These are phyloP conservation scores for Collybiopsis confluens DNA, from an alignment of 768 basidiomycete species.

Conservation along the genomic window DNA sequence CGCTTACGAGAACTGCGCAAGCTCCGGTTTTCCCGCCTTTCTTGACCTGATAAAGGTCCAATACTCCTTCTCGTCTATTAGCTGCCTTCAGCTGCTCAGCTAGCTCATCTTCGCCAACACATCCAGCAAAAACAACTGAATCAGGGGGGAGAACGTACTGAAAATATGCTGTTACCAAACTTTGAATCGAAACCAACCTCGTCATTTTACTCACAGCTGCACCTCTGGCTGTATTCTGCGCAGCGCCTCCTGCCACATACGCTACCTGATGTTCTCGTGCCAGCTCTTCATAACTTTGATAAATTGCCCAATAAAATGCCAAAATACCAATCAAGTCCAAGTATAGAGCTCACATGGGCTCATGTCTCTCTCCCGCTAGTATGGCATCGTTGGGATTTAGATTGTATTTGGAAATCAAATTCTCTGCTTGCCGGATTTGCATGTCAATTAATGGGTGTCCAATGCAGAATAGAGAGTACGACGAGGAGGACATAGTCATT, in stretches of 20 bases:
- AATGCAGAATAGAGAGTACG: constrained; percentile 55
- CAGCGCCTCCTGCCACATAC: constrained; percentile 76
- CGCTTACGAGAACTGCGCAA: constrained; percentile 73
- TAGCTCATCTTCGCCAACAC: constrained; percentile 67
- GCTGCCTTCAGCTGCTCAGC: constrained; percentile 61
- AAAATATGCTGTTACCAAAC: neutral
- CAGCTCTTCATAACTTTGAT: constrained; percentile 67
- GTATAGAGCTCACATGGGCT: constrained; percentile 49
- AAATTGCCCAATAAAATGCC: neutral
- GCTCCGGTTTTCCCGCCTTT: constrained; percentile 65
- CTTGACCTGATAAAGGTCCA: constrained; percentile 65
- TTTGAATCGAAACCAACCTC: constrained; percentile 25
- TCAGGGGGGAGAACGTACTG: constrained; percentile 67
- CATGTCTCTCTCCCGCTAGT: constrained; percentile 66
- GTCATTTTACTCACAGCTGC: constrained; percentile 56
- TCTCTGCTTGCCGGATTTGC: constrained; percentile 64
- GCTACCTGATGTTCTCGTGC: constrained; percentile 51
- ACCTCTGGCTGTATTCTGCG: constrained; percentile 73
- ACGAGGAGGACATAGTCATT: constrained; percentile 15
- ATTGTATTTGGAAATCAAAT: constrained; percentile 63
- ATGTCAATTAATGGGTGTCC: constrained; percentile 78
- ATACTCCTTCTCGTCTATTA: constrained; percentile 65
- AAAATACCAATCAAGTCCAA: neutral
- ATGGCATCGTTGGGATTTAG: constrained; percentile 76
- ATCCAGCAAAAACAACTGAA: constrained; percentile 70